phyloP scores from a whole-genome alignment of 768 basidiomycete genomes.

The Mycena albidolilacea region DNA sequence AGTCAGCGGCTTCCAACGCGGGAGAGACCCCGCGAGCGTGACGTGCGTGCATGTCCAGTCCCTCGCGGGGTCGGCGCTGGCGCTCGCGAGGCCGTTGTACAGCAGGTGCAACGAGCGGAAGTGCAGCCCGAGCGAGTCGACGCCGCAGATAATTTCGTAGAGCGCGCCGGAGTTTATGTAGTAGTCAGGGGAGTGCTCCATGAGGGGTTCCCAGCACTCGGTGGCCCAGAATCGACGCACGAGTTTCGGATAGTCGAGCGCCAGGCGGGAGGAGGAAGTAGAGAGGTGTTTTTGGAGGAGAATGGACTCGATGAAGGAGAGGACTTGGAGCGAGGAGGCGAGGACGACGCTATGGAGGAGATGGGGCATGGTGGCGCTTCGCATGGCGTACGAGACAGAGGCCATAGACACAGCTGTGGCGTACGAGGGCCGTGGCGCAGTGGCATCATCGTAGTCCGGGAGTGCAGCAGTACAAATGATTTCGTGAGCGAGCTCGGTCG shows the following conservation, averaged over 20 bases:
- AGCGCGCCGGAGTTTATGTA: constrained; percentile 43
- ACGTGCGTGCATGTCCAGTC: constrained; percentile 49
- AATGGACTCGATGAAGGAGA: constrained; percentile 52
- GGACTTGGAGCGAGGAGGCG: constrained; percentile 44
- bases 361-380: constrained; percentile 53
- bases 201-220: constrained; percentile 46
- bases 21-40: constrained; percentile 49
- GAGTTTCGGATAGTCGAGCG: constrained; percentile 48
- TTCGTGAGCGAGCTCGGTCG: constrained; percentile 54
- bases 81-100: constrained; percentile 47
- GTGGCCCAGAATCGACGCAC: constrained; percentile 55
- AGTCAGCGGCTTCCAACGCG: constrained; percentile 52
- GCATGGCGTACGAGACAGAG: constrained; percentile 51
- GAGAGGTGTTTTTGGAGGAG: constrained; percentile 44
- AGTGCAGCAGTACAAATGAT: constrained; percentile 51
- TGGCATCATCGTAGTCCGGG: constrained; percentile 39
- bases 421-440: constrained; percentile 35
- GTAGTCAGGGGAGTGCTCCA: constrained; percentile 36
- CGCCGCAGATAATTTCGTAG: constrained; percentile 47
- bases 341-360: constrained; percentile 58
- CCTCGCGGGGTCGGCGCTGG: constrained; percentile 24
- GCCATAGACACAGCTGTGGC: constrained; percentile 50
- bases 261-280: constrained; percentile 41
- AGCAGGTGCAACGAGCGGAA: constrained; percentile 52
- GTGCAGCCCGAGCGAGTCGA: constrained; percentile 51